phyloP scores from a whole-genome alignment of 176 grass and related monocot species.

The Triticum timopheevii region DNA sequence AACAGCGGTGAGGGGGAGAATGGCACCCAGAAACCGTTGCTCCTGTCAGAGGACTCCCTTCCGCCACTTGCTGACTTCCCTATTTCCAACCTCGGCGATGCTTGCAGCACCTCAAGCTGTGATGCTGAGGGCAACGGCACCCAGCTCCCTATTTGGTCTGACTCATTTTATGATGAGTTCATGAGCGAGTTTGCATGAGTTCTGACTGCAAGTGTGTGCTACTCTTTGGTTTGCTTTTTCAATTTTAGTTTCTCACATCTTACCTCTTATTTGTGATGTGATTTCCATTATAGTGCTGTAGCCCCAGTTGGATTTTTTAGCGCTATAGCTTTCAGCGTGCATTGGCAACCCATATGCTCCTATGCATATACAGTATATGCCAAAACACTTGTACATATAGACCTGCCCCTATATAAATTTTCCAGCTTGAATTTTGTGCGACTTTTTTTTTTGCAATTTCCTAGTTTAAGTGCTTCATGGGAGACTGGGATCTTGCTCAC shows the following conservation, averaged over 20 bases:
- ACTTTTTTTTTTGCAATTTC: constrained; percentile 6
- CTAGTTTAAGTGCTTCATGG: constrained; percentile 17
- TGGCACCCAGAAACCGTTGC: constrained; percentile 38
- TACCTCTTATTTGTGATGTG: constrained; percentile 40
- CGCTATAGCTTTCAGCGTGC: constrained; percentile 47
- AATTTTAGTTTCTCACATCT: constrained; percentile 36
- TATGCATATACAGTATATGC: constrained; percentile 37
- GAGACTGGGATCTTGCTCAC: not conserved
- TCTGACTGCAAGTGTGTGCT: constrained; percentile 16
- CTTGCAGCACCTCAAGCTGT: constrained; percentile 72
- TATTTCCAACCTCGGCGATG: constrained; percentile 65
- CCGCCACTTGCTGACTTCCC: constrained; percentile 70
- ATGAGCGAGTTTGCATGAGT: constrained; percentile 62
- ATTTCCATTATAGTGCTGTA: constrained; percentile 45
- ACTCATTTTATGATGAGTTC: constrained; percentile 69
- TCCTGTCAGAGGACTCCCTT: constrained; percentile 56
- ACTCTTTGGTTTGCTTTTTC: constrained; percentile 39
- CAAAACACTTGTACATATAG: constrained; percentile 61
- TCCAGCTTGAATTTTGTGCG: constrained; percentile 25
- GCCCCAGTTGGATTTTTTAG: constrained; percentile 17
- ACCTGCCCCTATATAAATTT: constrained; percentile 38
- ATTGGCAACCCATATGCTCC: constrained; percentile 31
- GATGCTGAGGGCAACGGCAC: constrained; percentile 54
- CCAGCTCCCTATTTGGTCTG: constrained; percentile 50
- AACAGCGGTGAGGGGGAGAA: constrained; percentile 40